Percentiles rank a stretch among this genome's conserved stretches.
Evolutionary conservation across 2,329 filamentous ascomycete species (phyloP).

Genomic region (Macrophomina phaseolina): DNA sequence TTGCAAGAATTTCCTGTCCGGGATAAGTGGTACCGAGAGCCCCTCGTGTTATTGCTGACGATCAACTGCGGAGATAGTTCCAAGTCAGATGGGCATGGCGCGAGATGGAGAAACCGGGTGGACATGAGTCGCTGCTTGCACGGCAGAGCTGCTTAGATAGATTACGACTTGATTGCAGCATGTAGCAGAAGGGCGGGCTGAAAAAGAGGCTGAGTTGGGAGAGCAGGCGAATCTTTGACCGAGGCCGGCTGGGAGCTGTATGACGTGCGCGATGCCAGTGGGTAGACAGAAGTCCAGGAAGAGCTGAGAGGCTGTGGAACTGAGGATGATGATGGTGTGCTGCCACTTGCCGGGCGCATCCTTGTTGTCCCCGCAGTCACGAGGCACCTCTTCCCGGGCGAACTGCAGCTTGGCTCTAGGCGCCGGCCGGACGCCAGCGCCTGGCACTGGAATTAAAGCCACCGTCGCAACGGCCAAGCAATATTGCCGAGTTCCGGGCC

Average conservation of each 20-base stretch:
- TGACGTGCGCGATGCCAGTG: slow-evolving; percentile 9
- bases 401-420: not conserved
- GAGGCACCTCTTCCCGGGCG: not conserved
- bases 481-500: slow-evolving; percentile 1
- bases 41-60: not conserved
- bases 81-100: not conserved
- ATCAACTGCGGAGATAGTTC: not conserved
- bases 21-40: not conserved
- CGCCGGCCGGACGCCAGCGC: not conserved
- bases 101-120: not conserved
- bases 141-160: not conserved
- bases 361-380: slow-evolving; percentile 12
- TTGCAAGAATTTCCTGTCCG: slow-evolving; percentile 1
- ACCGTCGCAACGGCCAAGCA: slow-evolving; percentile 3
- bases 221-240: not conserved
- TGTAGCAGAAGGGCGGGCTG: not conserved
- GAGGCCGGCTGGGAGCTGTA: not conserved
- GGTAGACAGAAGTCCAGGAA: not conserved
- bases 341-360: not conserved
- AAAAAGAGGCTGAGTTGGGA: not conserved
- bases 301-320: not conserved
- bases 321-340: not conserved
- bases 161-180: slow-evolving; percentile 5
- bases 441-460: not conserved
- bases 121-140: not conserved